Evolutionary conservation across 495 filamentous ascomycete genomes (phyloP).

Genomic region (Bathelium albidoporum): DNA sequence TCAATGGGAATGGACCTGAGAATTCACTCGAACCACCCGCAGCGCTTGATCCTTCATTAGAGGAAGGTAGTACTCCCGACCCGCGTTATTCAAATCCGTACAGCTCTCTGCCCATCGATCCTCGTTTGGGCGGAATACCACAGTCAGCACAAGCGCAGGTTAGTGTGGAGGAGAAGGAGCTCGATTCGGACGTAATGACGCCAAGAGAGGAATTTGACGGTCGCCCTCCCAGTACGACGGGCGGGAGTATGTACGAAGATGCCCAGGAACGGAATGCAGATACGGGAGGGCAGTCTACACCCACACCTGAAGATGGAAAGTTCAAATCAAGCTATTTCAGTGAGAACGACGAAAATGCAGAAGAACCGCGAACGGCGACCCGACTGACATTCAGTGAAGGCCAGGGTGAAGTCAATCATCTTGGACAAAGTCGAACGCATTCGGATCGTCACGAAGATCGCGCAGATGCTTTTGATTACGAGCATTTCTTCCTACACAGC

Average conservation of each 20-base stretch:
- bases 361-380: background rate
- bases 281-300: slow-evolving; percentile 14
- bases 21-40: background rate
- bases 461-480: slow-evolving; percentile 94
- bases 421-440: slow-evolving; percentile 13
- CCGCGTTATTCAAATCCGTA: background rate
- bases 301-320: background rate
- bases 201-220: background rate
- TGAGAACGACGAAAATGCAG: background rate
- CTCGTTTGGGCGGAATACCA: background rate
- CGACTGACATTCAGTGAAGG: slow-evolving; percentile 23
- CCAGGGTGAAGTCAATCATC: slow-evolving; percentile 23
- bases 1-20: background rate
- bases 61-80: background rate
- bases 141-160: background rate
- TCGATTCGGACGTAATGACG: background rate
- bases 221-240: background rate
- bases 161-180: background rate
- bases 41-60: background rate
- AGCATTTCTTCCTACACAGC: slow-evolving; percentile 87
- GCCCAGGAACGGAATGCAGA: slow-evolving; percentile 35
- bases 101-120: background rate
- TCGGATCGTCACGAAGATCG: slow-evolving; percentile 75
- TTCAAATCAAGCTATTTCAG: slow-evolving; percentile 1
- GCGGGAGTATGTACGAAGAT: slow-evolving; percentile 50